Evolutionary conservation across 441 rosid genomes (phyloP), one percentile per base, ranked within the genome.

Genomic region (Mallotus japonicus): DNA sequence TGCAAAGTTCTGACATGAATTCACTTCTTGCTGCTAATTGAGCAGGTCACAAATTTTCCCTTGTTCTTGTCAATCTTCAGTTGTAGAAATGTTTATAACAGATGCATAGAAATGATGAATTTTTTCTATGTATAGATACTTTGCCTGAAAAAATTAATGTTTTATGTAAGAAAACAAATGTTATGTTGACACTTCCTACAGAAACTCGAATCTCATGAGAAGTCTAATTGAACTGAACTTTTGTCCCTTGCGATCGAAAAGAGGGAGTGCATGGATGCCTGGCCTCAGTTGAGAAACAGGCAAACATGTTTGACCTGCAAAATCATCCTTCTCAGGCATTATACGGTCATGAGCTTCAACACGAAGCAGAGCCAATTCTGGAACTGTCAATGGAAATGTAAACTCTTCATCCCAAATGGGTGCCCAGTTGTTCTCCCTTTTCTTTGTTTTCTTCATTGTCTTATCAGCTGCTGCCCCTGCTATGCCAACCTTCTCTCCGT

Each of bases 221-320:
- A 92, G 93, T 87, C 85, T 90, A 54, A 85, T 91, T 9, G 87
- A 84, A 22, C 57, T 80, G 82, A 83, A 87, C 80, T 82, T 79
- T 8, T 84, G 84, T 50, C 96, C 97, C 72, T 87, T 83, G 50
- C 67, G 83, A 70, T 73, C 62, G 62, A 75, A 78, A 9, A 92
- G 84, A 8, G 91, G 73, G 68, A 88, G 83, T 19, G 86, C 81
- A 66, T 90, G 90, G 69, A 92, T 86, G 66, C 95, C 95, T 6
- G 76, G 73, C 79, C 83, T 82, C 68, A 90, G 68, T 71, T 90
- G 91, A 15, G 87, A 85, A 32, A 88, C 83, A 6, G 93, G 93
- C 65, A 90, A 62, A 76, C 92, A 90, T 2, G 91, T 87, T 75
- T 92, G 97, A 34, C 96, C 96, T 8, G 83, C 90, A 65, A 92